These are phyloP conservation scores for Candida gorgasii DNA, from an alignment of 805 yeast species.

Conservation along the genomic window DNA sequence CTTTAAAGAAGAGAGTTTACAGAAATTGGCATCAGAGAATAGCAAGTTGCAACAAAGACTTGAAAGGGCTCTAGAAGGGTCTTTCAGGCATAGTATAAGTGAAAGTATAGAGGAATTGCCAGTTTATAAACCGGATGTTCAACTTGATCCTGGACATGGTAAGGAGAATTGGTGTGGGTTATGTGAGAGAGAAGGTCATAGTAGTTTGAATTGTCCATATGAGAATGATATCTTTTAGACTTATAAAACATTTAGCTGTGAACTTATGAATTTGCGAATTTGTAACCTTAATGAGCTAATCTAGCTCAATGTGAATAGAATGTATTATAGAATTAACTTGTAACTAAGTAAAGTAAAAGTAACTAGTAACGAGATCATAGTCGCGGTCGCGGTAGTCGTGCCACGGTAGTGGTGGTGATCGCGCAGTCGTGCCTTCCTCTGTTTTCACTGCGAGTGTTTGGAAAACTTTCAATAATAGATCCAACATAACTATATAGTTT, in stretches of 20 bases:
- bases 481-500: not conserved
- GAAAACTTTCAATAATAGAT: not conserved
- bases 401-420: too few relatives aligned
- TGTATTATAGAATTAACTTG: too few relatives aligned
- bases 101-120: constrained; percentile 32
- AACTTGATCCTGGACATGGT: constrained; percentile 70
- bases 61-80: constrained; percentile 19
- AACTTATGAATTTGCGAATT: too few relatives aligned
- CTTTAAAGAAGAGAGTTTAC: constrained; percentile 26
- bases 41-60: constrained; percentile 24
- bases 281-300: too few relatives aligned
- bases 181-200: constrained; percentile 90
- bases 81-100: constrained; percentile 9
- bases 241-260: too few relatives aligned
- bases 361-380: too few relatives aligned
- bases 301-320: too few relatives aligned
- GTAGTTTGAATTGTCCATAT: constrained; percentile 83
- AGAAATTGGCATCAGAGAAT: constrained; percentile 22
- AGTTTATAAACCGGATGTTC: constrained; percentile 49
- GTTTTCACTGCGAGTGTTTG: not conserved
- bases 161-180: constrained; percentile 85
- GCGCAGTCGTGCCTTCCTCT: not conserved
- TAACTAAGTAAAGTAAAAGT: too few relatives aligned
- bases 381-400: too few relatives aligned
- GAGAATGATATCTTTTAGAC: constrained; percentile 62